Evolutionary conservation across 2,329 filamentous ascomycete genomes (phyloP), one percentile per base, ranked within the genome.

Genomic region (Pseudocercospora fuligena): DNA sequence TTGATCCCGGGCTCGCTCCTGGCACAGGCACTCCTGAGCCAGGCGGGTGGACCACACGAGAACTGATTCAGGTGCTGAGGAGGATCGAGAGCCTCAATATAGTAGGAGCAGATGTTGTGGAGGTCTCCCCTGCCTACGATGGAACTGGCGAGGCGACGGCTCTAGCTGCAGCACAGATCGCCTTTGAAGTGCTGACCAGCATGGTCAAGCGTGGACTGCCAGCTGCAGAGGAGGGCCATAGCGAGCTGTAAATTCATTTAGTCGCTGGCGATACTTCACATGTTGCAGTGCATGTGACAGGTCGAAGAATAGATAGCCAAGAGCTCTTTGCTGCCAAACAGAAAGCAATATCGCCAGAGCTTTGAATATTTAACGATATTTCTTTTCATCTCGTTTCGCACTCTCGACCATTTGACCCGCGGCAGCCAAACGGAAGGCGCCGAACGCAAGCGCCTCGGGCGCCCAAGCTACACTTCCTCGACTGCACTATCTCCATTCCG

Each of bases 1-100:
- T 94, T 56, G 91, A 94, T 77, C 92, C 92, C 0, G 89, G 86
- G 33, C 81, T 88, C 59, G 88, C 88, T 1, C 92, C 92, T 0
- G 73, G 72, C n/a, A 75, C 75, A 43, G 94, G 93, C 0, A 97
- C 93, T 0, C 93, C 93, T 0, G 93, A 97, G 82, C 91, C 93
- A 0, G 93, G 94, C 65, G 93, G 93, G 43, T 97, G 93, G 93
- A 95, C 92, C 5, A 96, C 91, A 21, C 84, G 93, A 60, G 94
- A 97, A 82, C 83, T 97, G 72, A 94, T 97, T 70, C 84, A 91
- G 12, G 92, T 97, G 65, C 80, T 97, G 76, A 84, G 93, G 33
- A 93, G 92, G 0, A 86, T 97, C 49, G 93, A 97, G 81, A 87
- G 84, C 0, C 78, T 97, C 77, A 97, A 97, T 76, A 81, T 97